These are phyloP conservation scores for Triticum monococcum DNA, from an alignment of 176 grass and related monocot genomes.

Conservation along the genomic window DNA sequence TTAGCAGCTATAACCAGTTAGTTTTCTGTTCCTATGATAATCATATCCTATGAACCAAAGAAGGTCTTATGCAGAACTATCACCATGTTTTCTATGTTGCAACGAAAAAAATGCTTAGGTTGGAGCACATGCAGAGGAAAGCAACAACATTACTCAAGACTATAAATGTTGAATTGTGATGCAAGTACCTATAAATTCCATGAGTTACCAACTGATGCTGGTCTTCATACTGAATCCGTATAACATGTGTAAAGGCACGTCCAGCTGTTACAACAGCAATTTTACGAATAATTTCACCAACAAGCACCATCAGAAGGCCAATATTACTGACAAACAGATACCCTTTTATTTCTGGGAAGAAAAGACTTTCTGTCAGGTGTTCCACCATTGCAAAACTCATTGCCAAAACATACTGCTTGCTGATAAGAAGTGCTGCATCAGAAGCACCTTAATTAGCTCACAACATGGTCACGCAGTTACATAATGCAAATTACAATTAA, in stretches of 20 bases:
- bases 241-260: conserved; percentile 67
- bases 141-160: background rate
- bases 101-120: background rate
- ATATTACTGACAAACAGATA: conserved; percentile 64
- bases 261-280: conserved; percentile 77
- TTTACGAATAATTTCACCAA: conserved; percentile 88
- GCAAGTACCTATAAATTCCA: conserved; percentile 69
- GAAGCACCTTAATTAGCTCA: conserved; percentile 34
- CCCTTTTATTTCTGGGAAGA: conserved; percentile 74
- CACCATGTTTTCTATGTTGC: background rate
- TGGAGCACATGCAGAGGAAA: background rate
- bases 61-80: background rate
- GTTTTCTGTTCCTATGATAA: no score
- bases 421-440: conserved; percentile 87
- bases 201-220: conserved; percentile 82
- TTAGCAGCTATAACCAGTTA: background rate
- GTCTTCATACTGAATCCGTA: conserved; percentile 68
- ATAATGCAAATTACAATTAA: conserved; percentile 15
- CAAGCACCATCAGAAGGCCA: conserved; percentile 74
- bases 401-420: conserved; percentile 78
- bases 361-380: conserved; percentile 65
- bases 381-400: conserved; percentile 84
- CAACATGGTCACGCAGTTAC: background rate
- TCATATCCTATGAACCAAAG: no score
- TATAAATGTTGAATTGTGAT: background rate